phyloP scores from a whole-genome alignment of 2,329 filamentous ascomycete genomes.

The Fusarium sarcochroum region DNA sequence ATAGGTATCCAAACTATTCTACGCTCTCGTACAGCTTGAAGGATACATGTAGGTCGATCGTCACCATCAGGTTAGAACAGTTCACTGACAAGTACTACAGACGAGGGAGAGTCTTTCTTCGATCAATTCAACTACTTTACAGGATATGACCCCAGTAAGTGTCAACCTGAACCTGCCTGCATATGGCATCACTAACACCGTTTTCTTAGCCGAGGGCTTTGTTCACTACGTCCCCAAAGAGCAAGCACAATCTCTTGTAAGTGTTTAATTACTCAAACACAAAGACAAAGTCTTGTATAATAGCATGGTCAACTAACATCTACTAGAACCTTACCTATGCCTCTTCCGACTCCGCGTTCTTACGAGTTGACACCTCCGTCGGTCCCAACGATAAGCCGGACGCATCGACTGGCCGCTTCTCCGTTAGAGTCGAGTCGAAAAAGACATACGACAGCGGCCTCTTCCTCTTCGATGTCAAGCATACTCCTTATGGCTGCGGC shows the following conservation, averaged over 20 bases:
- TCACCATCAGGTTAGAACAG: neutral
- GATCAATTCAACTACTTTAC: conserved; percentile 68
- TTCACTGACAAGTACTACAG: conserved; percentile 49
- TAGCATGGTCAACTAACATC: neutral
- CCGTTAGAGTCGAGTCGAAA: conserved; percentile 74
- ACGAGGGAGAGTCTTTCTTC: conserved; percentile 66
- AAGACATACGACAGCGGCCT: conserved; percentile 72
- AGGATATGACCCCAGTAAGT: conserved; percentile 63
- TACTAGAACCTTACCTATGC: conserved; percentile 74
- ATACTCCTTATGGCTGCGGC: conserved; percentile 74
- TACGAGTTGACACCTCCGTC: conserved; percentile 73
- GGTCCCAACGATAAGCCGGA: conserved; percentile 62
- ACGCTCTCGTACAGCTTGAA: conserved; percentile 61
- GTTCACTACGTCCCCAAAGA: conserved; percentile 66
- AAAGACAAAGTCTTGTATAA: neutral
- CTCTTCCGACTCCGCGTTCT: conserved; percentile 64
- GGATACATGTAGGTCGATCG: conserved; percentile 62
- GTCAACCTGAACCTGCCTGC: neutral
- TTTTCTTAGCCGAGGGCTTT: conserved; percentile 59
- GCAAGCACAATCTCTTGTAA: conserved; percentile 60
- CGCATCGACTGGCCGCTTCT: conserved; percentile 72
- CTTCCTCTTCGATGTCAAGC: conserved; percentile 77
- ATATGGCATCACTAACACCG: conserved; percentile 2
- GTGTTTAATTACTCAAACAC: conserved; percentile 17
- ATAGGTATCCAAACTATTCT: conserved; percentile 64